Evolutionary conservation across 1,284 basidiomycete species (phyloP), one percentile per base, ranked within the genome.

Genomic region (Trichosporon coremiiforme): DNA sequence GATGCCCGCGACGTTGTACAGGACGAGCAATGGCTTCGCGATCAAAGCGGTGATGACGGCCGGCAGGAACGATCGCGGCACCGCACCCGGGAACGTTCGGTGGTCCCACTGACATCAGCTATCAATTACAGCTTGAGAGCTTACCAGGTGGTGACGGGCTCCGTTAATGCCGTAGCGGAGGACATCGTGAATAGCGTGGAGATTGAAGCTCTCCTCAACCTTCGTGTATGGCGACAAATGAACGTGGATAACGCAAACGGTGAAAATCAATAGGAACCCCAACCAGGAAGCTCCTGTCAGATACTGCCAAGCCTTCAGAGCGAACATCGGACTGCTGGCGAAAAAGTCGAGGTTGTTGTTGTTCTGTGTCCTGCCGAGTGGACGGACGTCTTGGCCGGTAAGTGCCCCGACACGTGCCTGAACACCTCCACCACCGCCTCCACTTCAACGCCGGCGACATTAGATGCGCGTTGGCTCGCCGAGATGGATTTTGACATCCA

Each of bases 191-290:
- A 87, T 89, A 0, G 94, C 95, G 79, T 99, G 96, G 5, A 98
- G 87, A 72, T 91, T 95, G 86, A 98, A 98, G 79, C 91, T 93
- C 85, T 99, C 96, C 82, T 99, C 97, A 50, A 99, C 96, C 84
- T 99, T 99, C 2, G 92, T 93, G 80, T 91, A 95, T 0, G 96
- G 96, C 2, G 92, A 87, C 5, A 93, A 82, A 5, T 91, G 74
- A 67, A 95, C 90, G 76, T 95, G 91, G 0, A 81, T 72, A 84
- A 88, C 89, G 57, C 87, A 86, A 31, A 88, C 85, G 0, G 83
- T 75, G 53, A 91, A 80, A 6, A 93, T 82, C 4, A 90, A 76
- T 47, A 86, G 74, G 78, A 92, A 90, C n/a, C 87, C 45, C 22
- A 74, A 3, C 55, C 65, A 66, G 7, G 57, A 62, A 8, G 57